These are phyloP conservation scores for Camillea tinctor DNA, from an alignment of 2,329 filamentous ascomycete genomes.

Conservation along the genomic window DNA sequence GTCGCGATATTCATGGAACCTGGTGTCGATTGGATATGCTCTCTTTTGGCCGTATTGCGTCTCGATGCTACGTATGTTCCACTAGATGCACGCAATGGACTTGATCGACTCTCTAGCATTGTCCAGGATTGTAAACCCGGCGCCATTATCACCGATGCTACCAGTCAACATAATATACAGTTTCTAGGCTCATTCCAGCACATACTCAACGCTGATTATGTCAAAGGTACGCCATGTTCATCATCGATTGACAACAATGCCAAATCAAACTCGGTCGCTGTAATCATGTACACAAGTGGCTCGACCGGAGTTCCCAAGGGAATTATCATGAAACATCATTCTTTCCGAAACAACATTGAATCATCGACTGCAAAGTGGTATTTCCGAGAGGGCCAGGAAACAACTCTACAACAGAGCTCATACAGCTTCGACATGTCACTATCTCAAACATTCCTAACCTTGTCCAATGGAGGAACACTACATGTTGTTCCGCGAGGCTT, in stretches of 20 bases:
- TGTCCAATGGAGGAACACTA: not conserved
- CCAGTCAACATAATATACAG: not conserved
- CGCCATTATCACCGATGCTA: not conserved
- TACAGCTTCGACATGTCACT: not conserved
- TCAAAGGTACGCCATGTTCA: too few species aligned
- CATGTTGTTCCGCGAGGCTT: not conserved
- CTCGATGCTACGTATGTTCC: not conserved
- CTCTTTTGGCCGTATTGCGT: not conserved
- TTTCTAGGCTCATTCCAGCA: not conserved
- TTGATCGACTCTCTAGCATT: not conserved
- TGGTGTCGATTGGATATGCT: not conserved
- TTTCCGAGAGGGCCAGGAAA: not conserved
- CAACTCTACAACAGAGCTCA: not conserved
- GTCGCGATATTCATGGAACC: not conserved
- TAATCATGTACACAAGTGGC: conserved; percentile 2
- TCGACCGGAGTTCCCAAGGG: conserved; percentile 5
- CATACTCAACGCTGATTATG: not conserved
- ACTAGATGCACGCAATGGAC: not conserved
- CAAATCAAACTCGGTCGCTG: not conserved
- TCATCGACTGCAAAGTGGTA: not conserved
- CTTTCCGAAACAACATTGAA: not conserved
- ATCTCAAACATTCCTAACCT: not conserved
- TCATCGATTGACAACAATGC: not conserved
- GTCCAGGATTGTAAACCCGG: not conserved
- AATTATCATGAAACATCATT: not conserved